Evolutionary conservation across 768 basidiomycete species (phyloP), one percentile per base, ranked within the genome.

Genomic region (Myochromella boudieri): DNA sequence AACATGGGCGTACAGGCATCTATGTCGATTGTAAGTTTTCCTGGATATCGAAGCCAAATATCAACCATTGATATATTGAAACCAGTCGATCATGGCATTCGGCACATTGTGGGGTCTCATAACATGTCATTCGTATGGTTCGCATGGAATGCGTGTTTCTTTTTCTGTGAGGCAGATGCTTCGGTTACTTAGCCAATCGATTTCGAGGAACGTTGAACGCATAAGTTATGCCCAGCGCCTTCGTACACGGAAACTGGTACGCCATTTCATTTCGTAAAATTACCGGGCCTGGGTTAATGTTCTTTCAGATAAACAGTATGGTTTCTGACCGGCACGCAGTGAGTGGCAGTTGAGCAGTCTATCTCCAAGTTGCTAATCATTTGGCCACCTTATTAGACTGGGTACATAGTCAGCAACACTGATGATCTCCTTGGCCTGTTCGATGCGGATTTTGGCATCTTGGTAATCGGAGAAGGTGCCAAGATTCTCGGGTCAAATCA

Each of bases 111-210:
- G 90, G 90, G 90, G 89, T 28, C 71, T 92, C 9, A 81, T 90
- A 40, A 75, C 84, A 4, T 88, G 86, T 56, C 88, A 90, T 60
- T 81, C 83, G 0, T 93, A 91, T 54, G 89, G 90, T 1, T 51
- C 70, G 9, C 73, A 77, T 51, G 88, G 90, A n/a, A 88, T 89
- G 81, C 79, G 91, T 8, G 87, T 91, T 5, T 88, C 89, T 1
- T 91, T 91, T 67, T 86, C 87, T 3, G 83, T 91, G 5, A 78
- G 89, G 18, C 88, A 91, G 61, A 88, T 91, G 76, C 75, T 91
- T 38, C 78, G 86, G 15, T 76, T 91, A 7, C 69, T 91, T 37
- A 85, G 84, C 55, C 87, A 91, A 60, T 81, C 86, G 2, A 85
- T 91, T 49, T 87, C 85, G 25, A 75, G 83, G 40, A 89, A 90